Base-by-base conservation (phyloP, 1,139 yeast species). In the Komagataea norvegica region DNA sequence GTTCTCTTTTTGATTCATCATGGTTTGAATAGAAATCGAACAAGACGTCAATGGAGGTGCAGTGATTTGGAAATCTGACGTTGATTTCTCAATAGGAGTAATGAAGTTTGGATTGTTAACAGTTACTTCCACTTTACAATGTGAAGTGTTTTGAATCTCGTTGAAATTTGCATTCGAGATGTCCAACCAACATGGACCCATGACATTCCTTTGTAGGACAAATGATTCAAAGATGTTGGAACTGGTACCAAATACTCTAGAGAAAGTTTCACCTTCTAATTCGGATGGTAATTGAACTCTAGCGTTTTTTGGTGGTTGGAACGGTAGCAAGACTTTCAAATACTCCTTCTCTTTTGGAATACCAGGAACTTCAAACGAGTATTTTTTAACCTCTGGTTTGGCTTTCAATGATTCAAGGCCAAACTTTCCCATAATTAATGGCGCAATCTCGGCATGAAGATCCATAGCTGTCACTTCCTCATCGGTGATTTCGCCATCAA, bases 131-230 rank as follows among this genome's bases (percentile, higher is more conserved):
- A 85, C 72, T 43, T 76, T 76, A 62, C 95, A 85, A 67, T 89
- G 94, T 0, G 96, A 80, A 2, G 86, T 71, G 52, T 82, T 82
- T 41, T 67, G 72, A 41, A 81, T 64, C 1, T 77, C 60, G 16
- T 62, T 59, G 49, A 85, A 83, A 48, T 81, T 77, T 31, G 82
- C 82, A 33, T 74, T 69, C 29, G 70, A 66, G 34, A 93, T 68
- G 38, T 82, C 82, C 37, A 91, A 66, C 98, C 98, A 91, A 57
- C 98, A 88, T 1, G 99, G 99, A 6, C 99, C 99, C 96, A 88
- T 88, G 29, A 91, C 71, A 48, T 82, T 79, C 50, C 85, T 73
- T 57, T 83, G 86, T 22, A 88, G 57, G 10, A 87, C 95, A 62
- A 91, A 87, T 11, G 87, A 73, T 62, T 91, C 98, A 60, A 91